Evolutionary conservation across 148 eudicot genomes (phyloP).

Genomic region (Diospyros kaki): DNA sequence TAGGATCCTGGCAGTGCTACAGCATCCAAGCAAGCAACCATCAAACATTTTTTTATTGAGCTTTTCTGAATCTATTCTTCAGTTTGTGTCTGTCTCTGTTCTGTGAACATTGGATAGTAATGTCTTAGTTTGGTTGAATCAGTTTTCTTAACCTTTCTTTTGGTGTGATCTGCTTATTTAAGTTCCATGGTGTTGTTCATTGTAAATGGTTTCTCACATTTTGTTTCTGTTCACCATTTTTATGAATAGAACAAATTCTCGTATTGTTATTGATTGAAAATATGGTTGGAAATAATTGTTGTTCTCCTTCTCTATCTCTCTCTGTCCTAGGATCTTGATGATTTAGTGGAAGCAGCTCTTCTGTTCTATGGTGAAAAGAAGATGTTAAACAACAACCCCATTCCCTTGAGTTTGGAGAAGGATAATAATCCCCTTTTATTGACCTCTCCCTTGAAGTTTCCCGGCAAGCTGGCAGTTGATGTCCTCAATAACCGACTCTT

Average conservation of each 20-base stretch:
- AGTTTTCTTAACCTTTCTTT: not conserved
- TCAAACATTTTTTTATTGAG: not conserved
- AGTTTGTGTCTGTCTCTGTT: too few species aligned
- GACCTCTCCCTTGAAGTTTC: slow-evolving; percentile 91
- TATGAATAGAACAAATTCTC: not conserved
- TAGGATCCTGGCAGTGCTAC: too few species aligned
- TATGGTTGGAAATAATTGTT: not conserved
- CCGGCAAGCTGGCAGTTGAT: slow-evolving; percentile 92
- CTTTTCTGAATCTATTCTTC: not conserved
- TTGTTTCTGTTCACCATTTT: not conserved
- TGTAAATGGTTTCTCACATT: not conserved
- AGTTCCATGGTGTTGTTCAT: not conserved
- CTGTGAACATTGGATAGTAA: not conserved
- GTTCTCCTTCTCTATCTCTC: slow-evolving; percentile 11
- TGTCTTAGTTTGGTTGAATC: not conserved
- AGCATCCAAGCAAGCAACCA: not conserved
- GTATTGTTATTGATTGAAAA: not conserved
- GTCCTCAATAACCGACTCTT: slow-evolving; percentile 76
- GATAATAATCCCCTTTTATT: slow-evolving; percentile 84
- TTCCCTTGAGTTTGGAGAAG: slow-evolving; percentile 85
- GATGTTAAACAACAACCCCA: slow-evolving; percentile 54
- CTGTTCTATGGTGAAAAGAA: slow-evolving; percentile 62
- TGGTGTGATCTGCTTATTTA: slow-evolving; percentile 1
- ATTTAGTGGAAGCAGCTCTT: slow-evolving; percentile 89
- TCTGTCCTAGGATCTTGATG: slow-evolving; percentile 65